Evolutionary conservation across 768 basidiomycete genomes (phyloP).

Genomic region (Chiua virens): DNA sequence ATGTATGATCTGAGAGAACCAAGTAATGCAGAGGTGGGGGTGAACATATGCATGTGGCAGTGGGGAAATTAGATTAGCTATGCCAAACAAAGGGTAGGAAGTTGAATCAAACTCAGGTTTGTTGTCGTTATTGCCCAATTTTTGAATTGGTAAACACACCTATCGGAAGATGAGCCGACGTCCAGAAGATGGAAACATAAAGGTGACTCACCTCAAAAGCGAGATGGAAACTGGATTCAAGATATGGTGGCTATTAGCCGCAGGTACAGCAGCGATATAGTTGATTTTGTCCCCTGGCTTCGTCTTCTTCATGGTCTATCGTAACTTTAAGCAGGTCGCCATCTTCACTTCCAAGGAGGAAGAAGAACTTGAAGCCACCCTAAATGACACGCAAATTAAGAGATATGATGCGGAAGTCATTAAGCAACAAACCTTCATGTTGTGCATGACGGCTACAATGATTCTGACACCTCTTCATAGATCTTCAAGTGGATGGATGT

Average conservation of each 20-base stretch:
- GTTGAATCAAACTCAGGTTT: constrained; percentile 91
- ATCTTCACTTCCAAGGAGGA: constrained; percentile 96
- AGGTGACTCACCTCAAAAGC: constrained; percentile 79
- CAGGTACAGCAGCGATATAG: constrained; percentile 98
- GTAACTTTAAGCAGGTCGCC: constrained; percentile 98
- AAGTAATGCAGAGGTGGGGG: constrained; percentile 87
- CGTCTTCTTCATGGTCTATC: constrained; percentile 97
- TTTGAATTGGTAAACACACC: constrained; percentile 96
- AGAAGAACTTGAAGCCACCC: constrained; percentile 99
- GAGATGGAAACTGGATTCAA: constrained; percentile 97
- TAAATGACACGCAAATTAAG: constrained; percentile 30
- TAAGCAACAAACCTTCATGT: constrained; percentile 82
- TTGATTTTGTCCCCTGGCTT: constrained; percentile 93
- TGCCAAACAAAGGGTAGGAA: constrained; percentile 81
- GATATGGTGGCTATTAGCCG: constrained; percentile 92
- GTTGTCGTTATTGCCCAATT: constrained; percentile 94
- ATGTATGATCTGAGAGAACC: constrained; percentile 81
- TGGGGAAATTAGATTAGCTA: constrained; percentile 63
- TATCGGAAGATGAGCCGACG: constrained; percentile 33
- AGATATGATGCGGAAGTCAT: constrained; percentile 1
- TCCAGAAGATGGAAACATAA: neutral
- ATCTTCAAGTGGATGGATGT: constrained; percentile 86
- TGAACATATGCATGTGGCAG: constrained; percentile 83
- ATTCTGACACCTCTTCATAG: constrained; percentile 85
- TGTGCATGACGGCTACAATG: constrained; percentile 96